These are phyloP conservation scores for Rhynchospora pubera DNA, from an alignment of 176 grass and related monocot genomes.

Conservation along the genomic window DNA sequence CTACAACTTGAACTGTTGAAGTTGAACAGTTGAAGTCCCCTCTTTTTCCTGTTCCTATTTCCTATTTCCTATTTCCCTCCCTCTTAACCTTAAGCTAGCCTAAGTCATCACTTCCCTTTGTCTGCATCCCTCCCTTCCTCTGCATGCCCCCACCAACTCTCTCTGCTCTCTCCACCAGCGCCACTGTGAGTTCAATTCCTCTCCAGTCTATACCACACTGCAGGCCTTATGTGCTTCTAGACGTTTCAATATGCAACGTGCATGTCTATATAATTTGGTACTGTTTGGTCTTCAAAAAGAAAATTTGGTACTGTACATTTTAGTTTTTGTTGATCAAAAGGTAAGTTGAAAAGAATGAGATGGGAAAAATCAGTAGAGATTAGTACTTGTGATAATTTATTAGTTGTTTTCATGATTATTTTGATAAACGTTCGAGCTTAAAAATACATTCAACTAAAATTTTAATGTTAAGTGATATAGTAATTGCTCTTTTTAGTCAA, in stretches of 20 bases:
- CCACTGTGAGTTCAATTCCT: not conserved
- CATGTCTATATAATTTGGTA: not conserved
- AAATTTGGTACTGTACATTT: not conserved
- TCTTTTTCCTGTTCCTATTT: not conserved
- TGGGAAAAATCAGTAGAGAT: not conserved
- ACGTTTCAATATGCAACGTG: not conserved
- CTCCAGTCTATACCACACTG: not conserved
- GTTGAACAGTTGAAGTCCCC: too few species aligned
- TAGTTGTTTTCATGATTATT: not conserved
- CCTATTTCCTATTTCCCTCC: not conserved
- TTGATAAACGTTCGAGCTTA: too few species aligned
- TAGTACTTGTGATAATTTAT: not conserved
- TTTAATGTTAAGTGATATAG: too few species aligned
- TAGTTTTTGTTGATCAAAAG: not conserved
- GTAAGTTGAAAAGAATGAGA: not conserved
- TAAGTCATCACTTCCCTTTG: not conserved
- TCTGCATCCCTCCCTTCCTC: too few species aligned
- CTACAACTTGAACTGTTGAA: too few species aligned
- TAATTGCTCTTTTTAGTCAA: too few species aligned
- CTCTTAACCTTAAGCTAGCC: not conserved
- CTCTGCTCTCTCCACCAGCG: not conserved
- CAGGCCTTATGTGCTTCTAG: not conserved
- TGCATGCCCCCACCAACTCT: not conserved
- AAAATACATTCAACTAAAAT: too few species aligned
- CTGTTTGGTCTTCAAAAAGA: not conserved